Evolutionary conservation across 306 rosid species (phyloP), one percentile per base, ranked within the genome.

Genomic region (Canavalia ensiformis): DNA sequence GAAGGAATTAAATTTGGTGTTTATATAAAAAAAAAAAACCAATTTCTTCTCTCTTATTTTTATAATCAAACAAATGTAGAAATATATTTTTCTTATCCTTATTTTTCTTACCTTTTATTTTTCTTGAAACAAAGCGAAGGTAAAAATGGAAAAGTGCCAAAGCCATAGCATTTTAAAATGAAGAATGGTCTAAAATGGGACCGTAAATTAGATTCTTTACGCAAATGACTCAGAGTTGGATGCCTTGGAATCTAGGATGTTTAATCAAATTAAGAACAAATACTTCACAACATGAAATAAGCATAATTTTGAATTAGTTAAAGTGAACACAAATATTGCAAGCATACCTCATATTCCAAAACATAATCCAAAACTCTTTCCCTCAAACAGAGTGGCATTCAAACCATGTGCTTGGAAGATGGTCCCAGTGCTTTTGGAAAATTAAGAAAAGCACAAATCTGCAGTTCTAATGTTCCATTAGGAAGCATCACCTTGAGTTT

Each of bases 351-450:
- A 50, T 50, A 49, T 49, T 70, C 75, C 46, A 50, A 47, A 50
- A 18, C 31, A 59, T 59, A 31, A 31, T 31, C 7, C 4, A 7
- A 59, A 37, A 31, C 51, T 6, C 25, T 74, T 73, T 42, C 78
- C 68, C 12, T 58, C 30, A 58, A 28, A 45, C 10, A 25, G 31
- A 29, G 56, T 42, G 56, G 33, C 68, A 44, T 29, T 8, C 69
- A 30, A 42, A 13, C 72, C 80, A 46, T 76, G 80, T 76, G 72
- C 44, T 31, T 33, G 63, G 62, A 63, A 62, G 63, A 76, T 76
- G 62, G 47, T 76, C 50, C 37, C 2, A 0, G 18, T 62, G 72
- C 63, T 49, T 76, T 63, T 25, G 50, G 64, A 50, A 75, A 63
- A 59, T 46, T 46, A 60, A 75, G 34, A 60, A 45, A 45, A 75